Conservation (phyloP, 768 basidiomycete genomes). For the Suillus lakei region DNA sequence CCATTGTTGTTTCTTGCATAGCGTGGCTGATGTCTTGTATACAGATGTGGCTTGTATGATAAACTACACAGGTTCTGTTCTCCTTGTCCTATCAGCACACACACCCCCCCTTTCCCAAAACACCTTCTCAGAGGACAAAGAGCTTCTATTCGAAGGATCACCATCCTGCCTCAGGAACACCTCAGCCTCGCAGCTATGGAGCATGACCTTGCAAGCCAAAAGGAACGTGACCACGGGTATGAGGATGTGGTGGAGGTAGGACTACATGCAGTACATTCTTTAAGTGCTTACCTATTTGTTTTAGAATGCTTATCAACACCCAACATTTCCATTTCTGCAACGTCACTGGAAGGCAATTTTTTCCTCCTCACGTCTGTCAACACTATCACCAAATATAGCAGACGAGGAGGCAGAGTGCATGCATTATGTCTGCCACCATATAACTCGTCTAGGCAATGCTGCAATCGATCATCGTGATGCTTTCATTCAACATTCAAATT, state of each 20-base stretch:
- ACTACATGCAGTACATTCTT: constrained; percentile 6
- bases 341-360: constrained; percentile 70
- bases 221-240: no score
- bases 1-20: no score
- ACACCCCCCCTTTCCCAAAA: no score
- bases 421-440: constrained; percentile 63
- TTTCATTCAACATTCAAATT: constrained; percentile 40
- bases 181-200: constrained; percentile 56
- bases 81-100: no score
- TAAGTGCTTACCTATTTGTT: constrained; percentile 13
- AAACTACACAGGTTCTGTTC: no score
- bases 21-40: no score
- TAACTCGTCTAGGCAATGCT: constrained; percentile 82
- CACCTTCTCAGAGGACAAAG: constrained; percentile 76
- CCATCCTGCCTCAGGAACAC: constrained; percentile 71
- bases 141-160: constrained; percentile 62
- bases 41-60: no score
- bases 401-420: constrained; percentile 26
- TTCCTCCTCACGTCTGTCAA: constrained; percentile 38
- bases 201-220: constrained; percentile 66
- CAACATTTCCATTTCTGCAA: constrained; percentile 58
- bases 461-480: constrained; percentile 71
- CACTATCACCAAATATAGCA: constrained; percentile 22
- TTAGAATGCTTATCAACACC: constrained; percentile 74
- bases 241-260: constrained; percentile 86